Percentiles rank a stretch among this genome's conserved stretches.
Conservation (phyloP, 495 filamentous ascomycete species). For the Letharia lupina region DNA sequence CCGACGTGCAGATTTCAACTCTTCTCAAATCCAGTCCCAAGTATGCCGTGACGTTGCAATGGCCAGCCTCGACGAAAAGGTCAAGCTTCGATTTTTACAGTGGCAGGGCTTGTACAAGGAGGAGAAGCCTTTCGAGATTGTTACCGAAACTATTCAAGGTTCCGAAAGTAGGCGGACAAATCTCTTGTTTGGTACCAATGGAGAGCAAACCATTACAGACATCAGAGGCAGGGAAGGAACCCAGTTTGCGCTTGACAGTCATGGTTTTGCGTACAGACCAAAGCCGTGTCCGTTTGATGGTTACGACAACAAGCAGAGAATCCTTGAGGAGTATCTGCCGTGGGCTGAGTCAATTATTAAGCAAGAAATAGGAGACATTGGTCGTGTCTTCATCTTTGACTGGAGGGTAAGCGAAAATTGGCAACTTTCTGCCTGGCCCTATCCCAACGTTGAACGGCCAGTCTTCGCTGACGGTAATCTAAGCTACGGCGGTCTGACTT, state of each 20-base stretch:
- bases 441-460: neutral
- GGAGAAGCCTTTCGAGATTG: conserved; percentile 21
- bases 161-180: conserved; percentile 8
- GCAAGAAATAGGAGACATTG: neutral
- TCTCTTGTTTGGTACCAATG: conserved; percentile 29
- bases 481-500: conserved; percentile 2
- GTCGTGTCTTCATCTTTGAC: conserved; percentile 1
- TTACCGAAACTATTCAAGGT: conserved; percentile 10
- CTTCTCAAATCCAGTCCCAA: neutral
- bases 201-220: conserved; percentile 41
- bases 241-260: conserved; percentile 14
- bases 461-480: neutral
- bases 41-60: neutral
- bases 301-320: neutral
- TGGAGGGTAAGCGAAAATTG: neutral
- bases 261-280: conserved; percentile 12
- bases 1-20: neutral
- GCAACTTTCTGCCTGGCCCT: neutral
- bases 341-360: neutral
- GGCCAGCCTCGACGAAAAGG: conserved; percentile 2
- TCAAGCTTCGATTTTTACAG: conserved; percentile 1
- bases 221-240: conserved; percentile 29
- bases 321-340: neutral
- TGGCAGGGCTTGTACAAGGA: conserved; percentile 10
- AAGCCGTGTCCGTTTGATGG: neutral